Percentiles rank a stretch among this genome's conserved stretches.
These are phyloP conservation scores for Combretum micranthum DNA, from an alignment of 345 rosid genomes.

Conservation along the genomic window DNA sequence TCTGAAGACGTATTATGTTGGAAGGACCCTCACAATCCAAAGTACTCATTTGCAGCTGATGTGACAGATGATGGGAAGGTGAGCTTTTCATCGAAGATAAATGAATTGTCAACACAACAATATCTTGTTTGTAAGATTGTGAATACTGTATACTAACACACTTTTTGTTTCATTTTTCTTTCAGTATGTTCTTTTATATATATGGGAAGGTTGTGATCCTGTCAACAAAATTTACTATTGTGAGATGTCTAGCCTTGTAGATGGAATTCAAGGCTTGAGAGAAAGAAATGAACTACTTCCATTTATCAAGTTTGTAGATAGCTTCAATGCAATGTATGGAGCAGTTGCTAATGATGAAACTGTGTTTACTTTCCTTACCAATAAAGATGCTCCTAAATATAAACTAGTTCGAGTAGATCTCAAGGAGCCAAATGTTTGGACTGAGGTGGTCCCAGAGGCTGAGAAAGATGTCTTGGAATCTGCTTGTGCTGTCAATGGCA, in stretches of 20 bases:
- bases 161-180: constrained; percentile 6
- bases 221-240: constrained; percentile 76
- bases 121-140: no score
- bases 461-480: constrained; percentile 79
- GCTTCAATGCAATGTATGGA: constrained; percentile 55
- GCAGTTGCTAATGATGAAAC: constrained; percentile 67
- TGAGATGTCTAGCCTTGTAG: constrained; percentile 54
- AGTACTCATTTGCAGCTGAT: constrained; percentile 36
- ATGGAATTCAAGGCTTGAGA: constrained; percentile 60
- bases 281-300: constrained; percentile 47
- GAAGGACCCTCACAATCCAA: constrained; percentile 80
- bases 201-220: constrained; percentile 63
- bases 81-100: constrained; percentile 5
- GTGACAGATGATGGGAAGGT: constrained; percentile 92
- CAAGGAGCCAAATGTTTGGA: constrained; percentile 67
- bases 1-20: constrained; percentile 85
- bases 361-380: constrained; percentile 65
- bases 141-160: background rate
- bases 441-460: constrained; percentile 58
- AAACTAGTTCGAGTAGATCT: constrained; percentile 77
- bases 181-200: constrained; percentile 66
- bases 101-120: no score
- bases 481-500: constrained; percentile 54
- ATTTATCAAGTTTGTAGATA: constrained; percentile 67
- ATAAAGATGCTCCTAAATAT: constrained; percentile 78